A percentile compares a stretch with the other conserved stretches of the same genome.
Evolutionary conservation across 257 asterid species (phyloP).

Genomic region (Ajuga chamaepitys): DNA sequence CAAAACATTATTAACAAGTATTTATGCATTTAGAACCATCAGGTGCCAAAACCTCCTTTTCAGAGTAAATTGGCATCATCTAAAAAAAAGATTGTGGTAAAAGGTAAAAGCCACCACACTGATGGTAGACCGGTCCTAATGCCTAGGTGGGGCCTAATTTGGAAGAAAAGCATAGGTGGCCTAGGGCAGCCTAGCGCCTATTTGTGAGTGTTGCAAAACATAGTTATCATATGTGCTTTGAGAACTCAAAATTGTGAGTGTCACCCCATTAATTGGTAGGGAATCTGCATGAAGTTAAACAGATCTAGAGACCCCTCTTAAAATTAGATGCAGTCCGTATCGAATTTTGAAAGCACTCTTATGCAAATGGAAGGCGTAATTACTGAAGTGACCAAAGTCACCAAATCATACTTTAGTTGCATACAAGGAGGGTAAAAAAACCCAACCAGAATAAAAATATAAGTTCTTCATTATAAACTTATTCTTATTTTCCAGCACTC

Average conservation of each 20-base stretch:
- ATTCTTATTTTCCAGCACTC: not conserved
- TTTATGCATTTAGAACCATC: not conserved
- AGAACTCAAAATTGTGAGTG: not conserved
- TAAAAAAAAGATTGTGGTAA: not conserved
- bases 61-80: not conserved
- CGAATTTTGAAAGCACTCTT: not conserved
- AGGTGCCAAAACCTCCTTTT: not conserved
- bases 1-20: too few relatives aligned
- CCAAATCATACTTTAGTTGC: too few relatives aligned
- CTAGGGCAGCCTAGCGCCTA: too few relatives aligned
- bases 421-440: too few relatives aligned
- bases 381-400: not conserved
- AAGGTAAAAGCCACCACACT: too few relatives aligned
- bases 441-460: not conserved
- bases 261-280: not conserved
- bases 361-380: not conserved
- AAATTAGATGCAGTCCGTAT: not conserved
- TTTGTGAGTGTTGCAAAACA: too few relatives aligned
- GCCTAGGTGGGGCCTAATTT: too few relatives aligned
- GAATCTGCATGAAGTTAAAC: not conserved
- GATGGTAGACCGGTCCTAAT: too few relatives aligned
- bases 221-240: too few relatives aligned
- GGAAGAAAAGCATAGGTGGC: too few relatives aligned
- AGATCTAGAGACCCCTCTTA: not conserved
- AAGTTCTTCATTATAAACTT: not conserved